A percentile compares a stretch with the other conserved stretches of the same genome.
These are phyloP conservation scores for Stropharia rugosoannulata DNA, from an alignment of 768 basidiomycete species.

Conservation along the genomic window DNA sequence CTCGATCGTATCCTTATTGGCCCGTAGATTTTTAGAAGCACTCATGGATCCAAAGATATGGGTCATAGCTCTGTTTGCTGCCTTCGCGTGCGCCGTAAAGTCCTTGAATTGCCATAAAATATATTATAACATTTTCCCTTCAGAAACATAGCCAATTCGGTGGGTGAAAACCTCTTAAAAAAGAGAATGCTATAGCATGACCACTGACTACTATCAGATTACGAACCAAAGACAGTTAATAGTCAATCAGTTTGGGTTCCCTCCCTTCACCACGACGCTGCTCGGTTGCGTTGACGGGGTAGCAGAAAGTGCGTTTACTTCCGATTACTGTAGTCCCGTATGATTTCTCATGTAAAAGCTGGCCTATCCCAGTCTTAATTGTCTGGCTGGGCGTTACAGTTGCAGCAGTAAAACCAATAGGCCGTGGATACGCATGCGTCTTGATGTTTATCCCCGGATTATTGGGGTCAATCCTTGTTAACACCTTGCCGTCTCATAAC, in stretches of 20 bases:
- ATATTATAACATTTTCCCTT: neutral
- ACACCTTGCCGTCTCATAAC: constrained; percentile 57
- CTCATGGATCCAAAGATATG: constrained; percentile 73
- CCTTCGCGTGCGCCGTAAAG: constrained; percentile 45
- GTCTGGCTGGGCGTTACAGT: constrained; percentile 48
- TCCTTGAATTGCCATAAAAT: neutral
- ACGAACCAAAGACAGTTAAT: constrained; percentile 79
- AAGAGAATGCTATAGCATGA: neutral
- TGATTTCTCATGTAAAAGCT: neutral
- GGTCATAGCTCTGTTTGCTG: constrained; percentile 69
- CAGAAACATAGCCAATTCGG: constrained; percentile 72
- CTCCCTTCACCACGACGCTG: constrained; percentile 62
- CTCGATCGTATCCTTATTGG: neutral
- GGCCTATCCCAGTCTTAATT: constrained; percentile 32
- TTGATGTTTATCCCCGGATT: constrained; percentile 68
- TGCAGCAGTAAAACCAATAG: constrained; percentile 56
- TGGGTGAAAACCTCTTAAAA: constrained; percentile 21
- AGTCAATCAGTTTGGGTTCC: constrained; percentile 70
- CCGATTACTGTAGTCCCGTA: neutral
- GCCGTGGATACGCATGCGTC: constrained; percentile 61
- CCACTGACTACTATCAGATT: constrained; percentile 39
- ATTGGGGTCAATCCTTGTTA: constrained; percentile 69
- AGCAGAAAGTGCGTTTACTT: constrained; percentile 55
- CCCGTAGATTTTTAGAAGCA: constrained; percentile 61
- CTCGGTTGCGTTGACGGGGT: constrained; percentile 79